Base-by-base conservation (phyloP, 1,284 basidiomycete genomes). In the Puccinia horiana region DNA sequence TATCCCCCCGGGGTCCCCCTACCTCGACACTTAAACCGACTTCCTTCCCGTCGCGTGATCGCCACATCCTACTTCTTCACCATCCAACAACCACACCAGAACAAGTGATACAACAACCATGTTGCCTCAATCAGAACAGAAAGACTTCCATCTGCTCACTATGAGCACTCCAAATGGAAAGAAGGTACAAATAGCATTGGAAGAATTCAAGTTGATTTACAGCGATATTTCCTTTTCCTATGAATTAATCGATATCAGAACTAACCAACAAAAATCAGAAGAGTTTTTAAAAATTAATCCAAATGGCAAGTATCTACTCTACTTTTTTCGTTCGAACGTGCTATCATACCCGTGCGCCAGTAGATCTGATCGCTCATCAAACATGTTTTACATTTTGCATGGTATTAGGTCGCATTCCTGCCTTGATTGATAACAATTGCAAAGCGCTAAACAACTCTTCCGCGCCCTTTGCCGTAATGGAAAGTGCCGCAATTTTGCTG, bases 401-500 rank as follows among this genome's bases (percentile, higher is more conserved):
- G 35, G 29, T 37, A 32, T 78, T 18, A 58, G 61, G 61, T 44
- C 44, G 69, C 70, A 67, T 69, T 47, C 63, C 69, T 11, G 37
- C 49, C 12, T 56, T 76, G 32, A 42, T 72, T 20, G 76, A 83
- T 65, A 69, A 79, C 37, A 82, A 83, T 26, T 49, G 75, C 32
- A 78, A 74, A 23, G 47, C 82, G 49, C 76, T 82, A 54, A 83
- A 76, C 37, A 75, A 84, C 58, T 76, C 76, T 37, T 49, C 73
- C 23, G 74, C 61, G 35, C 79, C 77, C 11, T 83, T 83, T 47
- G 52, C 76, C 23, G 83, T 84, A 74, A 83, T 84, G 54, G 84
- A 84, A 54, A 82, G 75, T 20, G 78, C 58, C 56, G 83, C 83
- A 14, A 84, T 84, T 40, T 67, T 83, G 49, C 83, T 83, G 29